These are phyloP conservation scores for Colletotrichum sp. DNA, from an alignment of 2,329 filamentous ascomycete species.

Conservation along the genomic window DNA sequence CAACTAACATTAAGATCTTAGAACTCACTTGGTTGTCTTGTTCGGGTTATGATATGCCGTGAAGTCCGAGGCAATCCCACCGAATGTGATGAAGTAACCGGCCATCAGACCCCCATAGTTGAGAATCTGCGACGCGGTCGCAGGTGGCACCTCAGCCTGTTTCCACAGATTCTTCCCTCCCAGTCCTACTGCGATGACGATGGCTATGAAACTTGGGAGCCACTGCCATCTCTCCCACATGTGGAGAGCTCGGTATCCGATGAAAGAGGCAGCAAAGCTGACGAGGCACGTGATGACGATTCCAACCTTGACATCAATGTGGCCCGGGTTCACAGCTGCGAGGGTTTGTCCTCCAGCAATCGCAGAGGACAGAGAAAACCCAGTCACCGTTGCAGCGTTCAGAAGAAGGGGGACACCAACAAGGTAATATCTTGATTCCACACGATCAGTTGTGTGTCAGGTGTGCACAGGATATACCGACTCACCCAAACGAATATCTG, in stretches of 20 bases:
- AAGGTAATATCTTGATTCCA: conserved; percentile 47
- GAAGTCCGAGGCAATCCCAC: conserved; percentile 61
- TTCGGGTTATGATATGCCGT: conserved; percentile 58
- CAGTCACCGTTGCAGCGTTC: conserved; percentile 62
- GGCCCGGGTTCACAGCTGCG: conserved; percentile 47
- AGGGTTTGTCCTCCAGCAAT: conserved; percentile 62
- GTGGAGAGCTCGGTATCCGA: conserved; percentile 61
- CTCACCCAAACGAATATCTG: conserved; percentile 63
- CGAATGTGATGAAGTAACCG: conserved; percentile 60
- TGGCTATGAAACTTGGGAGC: conserved; percentile 58
- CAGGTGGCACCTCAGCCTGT: conserved; percentile 45
- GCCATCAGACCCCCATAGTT: conserved; percentile 54
- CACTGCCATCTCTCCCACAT: conserved; percentile 61
- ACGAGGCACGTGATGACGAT: conserved; percentile 62
- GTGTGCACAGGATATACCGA: neutral
- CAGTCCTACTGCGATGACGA: conserved; percentile 58
- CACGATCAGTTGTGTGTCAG: neutral
- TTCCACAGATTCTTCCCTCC: conserved; percentile 54
- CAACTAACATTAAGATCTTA: neutral
- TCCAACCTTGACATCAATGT: conserved; percentile 56
- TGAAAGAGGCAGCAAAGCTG: conserved; percentile 57
- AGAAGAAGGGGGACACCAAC: conserved; percentile 56
- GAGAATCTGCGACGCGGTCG: conserved; percentile 42
- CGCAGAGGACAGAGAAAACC: conserved; percentile 61
- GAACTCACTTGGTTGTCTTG: conserved; percentile 40